These are phyloP conservation scores for Parietichytrium sp. DNA, from an alignment of 108 stramenopile genomes.

Conservation along the genomic window DNA sequence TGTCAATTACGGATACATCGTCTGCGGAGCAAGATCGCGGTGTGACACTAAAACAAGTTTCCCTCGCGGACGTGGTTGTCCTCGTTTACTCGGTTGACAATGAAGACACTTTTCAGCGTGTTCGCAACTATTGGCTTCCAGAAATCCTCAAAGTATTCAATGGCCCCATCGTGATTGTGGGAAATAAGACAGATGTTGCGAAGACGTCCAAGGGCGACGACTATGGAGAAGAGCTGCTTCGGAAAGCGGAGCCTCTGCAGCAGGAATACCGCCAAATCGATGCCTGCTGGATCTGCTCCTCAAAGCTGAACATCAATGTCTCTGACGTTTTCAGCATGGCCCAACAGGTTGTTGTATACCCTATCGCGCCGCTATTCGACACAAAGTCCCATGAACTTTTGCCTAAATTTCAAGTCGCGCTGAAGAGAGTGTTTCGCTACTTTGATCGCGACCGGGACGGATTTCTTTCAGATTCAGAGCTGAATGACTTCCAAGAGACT, in stretches of 20 bases:
- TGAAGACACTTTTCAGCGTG: slow-evolving; percentile 8
- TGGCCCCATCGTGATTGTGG: slow-evolving; percentile 26
- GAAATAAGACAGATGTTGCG: slow-evolving; percentile 29
- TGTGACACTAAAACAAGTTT: slow-evolving; percentile 5
- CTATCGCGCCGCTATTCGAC: slow-evolving; percentile 33
- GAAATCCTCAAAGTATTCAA: slow-evolving; percentile 28
- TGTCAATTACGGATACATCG: slow-evolving; percentile 29
- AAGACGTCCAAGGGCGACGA: not conserved
- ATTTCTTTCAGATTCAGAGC: slow-evolving; percentile 8
- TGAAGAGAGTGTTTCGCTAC: not conserved
- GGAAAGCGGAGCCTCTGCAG: not conserved
- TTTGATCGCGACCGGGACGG: slow-evolving; percentile 32
- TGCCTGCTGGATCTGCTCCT: not conserved
- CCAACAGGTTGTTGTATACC: slow-evolving; percentile 29
- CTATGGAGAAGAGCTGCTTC: not conserved
- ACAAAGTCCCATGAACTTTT: slow-evolving; percentile 8
- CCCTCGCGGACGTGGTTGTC: slow-evolving; percentile 25
- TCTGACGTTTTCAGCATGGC: slow-evolving; percentile 31
- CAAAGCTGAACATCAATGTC: slow-evolving; percentile 32
- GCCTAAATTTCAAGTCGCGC: not conserved
- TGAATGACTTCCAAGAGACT: slow-evolving; percentile 18
- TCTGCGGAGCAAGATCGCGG: not conserved
- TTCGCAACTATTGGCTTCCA: slow-evolving; percentile 32
- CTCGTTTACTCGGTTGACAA: slow-evolving; percentile 2
- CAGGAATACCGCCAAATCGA: slow-evolving; percentile 6